Percentiles rank a stretch among this genome's conserved stretches.
Conservation (phyloP, 305 asterid genomes). For the Fraxinus angustifolia region DNA sequence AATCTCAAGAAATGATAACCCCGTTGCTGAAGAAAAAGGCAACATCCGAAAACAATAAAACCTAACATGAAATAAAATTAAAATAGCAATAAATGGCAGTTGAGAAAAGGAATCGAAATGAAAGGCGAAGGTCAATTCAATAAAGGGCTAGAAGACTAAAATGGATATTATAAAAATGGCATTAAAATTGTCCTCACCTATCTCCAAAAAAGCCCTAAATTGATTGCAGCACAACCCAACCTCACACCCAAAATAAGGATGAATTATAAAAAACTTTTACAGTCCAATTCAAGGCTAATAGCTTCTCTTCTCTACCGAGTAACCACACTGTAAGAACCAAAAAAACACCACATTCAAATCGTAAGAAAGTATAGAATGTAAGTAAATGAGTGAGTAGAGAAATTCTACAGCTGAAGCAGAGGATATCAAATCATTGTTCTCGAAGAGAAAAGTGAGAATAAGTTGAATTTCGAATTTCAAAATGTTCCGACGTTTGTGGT, state of each 20-base stretch:
- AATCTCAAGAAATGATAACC: background rate
- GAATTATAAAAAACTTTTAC: background rate
- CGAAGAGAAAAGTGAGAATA: background rate
- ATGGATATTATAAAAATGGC: background rate
- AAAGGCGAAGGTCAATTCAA: slow-evolving; percentile 32
- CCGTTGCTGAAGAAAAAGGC: background rate
- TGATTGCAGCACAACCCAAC: slow-evolving; percentile 3
- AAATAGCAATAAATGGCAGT: background rate
- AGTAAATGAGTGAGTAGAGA: background rate
- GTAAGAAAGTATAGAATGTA: background rate
- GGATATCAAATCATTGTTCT: background rate
- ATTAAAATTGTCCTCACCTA: slow-evolving; percentile 9
- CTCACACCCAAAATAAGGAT: background rate
- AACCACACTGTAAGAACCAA: background rate
- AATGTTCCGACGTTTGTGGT: background rate
- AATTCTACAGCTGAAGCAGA: background rate
- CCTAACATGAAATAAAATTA: background rate
- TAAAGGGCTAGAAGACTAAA: slow-evolving; percentile 16
- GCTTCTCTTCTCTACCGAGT: background rate
- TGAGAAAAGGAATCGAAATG: background rate
- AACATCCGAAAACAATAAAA: background rate
- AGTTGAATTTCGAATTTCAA: background rate
- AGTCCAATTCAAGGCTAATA: background rate
- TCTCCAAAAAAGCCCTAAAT: slow-evolving; percentile 11
- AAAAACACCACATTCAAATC: background rate